Base-by-base conservation (phyloP, 805 yeast genomes). In the Kodamaea fukazawae region DNA sequence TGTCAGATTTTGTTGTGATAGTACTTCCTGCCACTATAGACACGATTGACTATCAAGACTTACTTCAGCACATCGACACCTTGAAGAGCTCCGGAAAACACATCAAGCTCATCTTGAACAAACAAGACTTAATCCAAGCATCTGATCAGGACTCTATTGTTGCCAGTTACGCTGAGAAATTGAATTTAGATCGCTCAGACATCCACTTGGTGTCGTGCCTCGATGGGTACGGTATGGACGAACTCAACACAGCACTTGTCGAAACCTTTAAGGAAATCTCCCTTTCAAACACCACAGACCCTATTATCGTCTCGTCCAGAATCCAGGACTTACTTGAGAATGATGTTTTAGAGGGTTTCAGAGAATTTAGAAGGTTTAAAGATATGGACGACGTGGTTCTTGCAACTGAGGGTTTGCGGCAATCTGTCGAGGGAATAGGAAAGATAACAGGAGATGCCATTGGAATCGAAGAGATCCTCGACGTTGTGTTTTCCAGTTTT, bases 401-500 rank as follows among this genome's bases (percentile, higher is more conserved):
- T 28, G 95, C 96, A 0, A 67, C 86, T 0, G 96, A 91, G 44
- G 81, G 84, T 40, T 67, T 93, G 29, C 74, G 75, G 35, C 74
- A 74, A 36, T 80, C 96, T 1, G 79, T 83, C 13, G 88, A 83
- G 10, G 96, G 96, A 0, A 84, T 93, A 28, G 97, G 97, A 0
- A 86, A 82, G 53, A 85, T 93, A 17, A 90, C 97, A 0, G 99
- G 98, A 1, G 85, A 86, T 29, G 76, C 87, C 0, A 79, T 91
- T 10, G 96, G 95, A 0, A 73, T 90, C 0, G 97, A 93, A 50
- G 98, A 93, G 54, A 80, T 93, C 0, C 66, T 93, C 4, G 96
- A 93, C 1, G 91, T 86, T 1, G 93, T 93, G 0, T 93, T 93
- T 55, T 81, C 96, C 2, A 84, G 80, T 45, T 93, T 93, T 58